Conservation (phyloP, 108 stramenopile species). For the Nitzschia sp. region DNA sequence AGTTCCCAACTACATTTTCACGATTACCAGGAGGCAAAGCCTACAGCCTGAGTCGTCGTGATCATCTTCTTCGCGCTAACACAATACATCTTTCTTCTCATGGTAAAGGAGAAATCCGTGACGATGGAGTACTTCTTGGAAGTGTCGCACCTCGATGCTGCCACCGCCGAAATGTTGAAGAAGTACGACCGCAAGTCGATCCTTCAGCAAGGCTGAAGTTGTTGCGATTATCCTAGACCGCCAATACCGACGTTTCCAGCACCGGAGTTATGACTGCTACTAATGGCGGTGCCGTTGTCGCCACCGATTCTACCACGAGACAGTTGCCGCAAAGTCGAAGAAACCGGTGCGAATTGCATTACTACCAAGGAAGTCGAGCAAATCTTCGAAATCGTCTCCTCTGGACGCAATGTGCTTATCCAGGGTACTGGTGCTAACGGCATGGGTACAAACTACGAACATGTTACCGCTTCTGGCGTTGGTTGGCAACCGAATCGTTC, state of each 20-base stretch:
- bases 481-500: too few species aligned
- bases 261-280: slow-evolving; percentile 4
- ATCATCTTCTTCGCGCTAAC: too few species aligned
- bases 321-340: neutral
- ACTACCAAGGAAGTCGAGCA: neutral
- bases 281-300: neutral
- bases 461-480: too few species aligned
- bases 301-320: neutral
- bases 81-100: too few species aligned
- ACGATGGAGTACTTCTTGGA: slow-evolving; percentile 23
- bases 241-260: slow-evolving; percentile 6
- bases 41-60: too few species aligned
- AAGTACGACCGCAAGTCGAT: slow-evolving; percentile 6
- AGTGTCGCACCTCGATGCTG: slow-evolving; percentile 1
- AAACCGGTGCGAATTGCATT: neutral
- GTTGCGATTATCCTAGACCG: slow-evolving; percentile 16
- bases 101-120: slow-evolving; percentile 2
- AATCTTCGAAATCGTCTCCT: neutral
- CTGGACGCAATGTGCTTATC: neutral
- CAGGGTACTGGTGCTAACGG: neutral
- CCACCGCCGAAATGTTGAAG: slow-evolving; percentile 11
- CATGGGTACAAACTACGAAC: too few species aligned
- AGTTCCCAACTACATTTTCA: too few species aligned
- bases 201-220: slow-evolving; percentile 19
- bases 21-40: too few species aligned